Conservation (phyloP, 1,284 basidiomycete species). For the Ustilago shanxiensis region DNA sequence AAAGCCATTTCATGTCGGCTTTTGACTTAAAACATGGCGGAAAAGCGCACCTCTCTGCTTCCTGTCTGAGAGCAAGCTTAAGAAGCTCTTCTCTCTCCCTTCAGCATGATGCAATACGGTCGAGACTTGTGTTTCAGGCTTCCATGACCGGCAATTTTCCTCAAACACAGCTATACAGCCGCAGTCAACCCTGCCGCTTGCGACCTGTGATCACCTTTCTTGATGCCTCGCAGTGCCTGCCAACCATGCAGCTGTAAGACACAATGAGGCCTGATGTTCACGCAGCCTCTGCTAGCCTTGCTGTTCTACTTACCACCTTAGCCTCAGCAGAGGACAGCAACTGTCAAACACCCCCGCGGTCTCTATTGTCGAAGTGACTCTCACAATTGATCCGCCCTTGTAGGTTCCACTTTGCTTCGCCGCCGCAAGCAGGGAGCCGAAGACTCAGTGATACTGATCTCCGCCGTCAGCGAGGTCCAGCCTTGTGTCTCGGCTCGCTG, state of each 20-base stretch:
- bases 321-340: neutral
- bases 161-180: slow-evolving; percentile 1
- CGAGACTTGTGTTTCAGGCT: slow-evolving; percentile 30
- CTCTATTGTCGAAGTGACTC: neutral
- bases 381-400: neutral
- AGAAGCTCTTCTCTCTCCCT: neutral
- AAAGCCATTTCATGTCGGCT: slow-evolving; percentile 10
- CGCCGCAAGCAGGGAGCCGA: neutral
- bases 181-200: neutral
- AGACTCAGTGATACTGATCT: no score
- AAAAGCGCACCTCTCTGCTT: neutral
- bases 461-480: no score
- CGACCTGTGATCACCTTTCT: neutral
- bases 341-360: neutral
- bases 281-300: neutral
- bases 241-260: neutral
- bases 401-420: neutral
- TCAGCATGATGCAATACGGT: neutral
- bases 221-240: neutral
- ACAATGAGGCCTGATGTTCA: neutral
- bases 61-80: neutral
- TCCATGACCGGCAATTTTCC: neutral
- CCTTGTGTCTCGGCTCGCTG: no score
- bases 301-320: neutral
- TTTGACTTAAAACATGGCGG: slow-evolving; percentile 29